Conservation (phyloP, 345 rosid genomes). For the Crucihimalaya himalaica region DNA sequence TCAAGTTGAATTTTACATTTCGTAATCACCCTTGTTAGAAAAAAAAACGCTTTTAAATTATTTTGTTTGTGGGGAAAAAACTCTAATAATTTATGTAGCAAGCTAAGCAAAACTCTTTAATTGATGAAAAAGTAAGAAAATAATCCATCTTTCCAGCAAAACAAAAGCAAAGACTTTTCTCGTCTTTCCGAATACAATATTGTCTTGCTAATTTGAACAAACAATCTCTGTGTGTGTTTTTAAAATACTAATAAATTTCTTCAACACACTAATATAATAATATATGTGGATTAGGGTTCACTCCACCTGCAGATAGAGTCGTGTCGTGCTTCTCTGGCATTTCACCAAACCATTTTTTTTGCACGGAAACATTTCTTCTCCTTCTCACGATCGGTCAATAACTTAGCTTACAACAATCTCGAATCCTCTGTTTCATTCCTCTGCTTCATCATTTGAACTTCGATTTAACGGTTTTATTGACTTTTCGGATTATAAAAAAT, state of each 20-base stretch:
- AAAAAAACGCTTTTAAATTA: neutral
- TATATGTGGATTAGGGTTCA: conserved; percentile 44
- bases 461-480: neutral
- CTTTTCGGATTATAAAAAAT: neutral
- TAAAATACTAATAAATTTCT: neutral
- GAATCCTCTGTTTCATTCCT: conserved; percentile 10
- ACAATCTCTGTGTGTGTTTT: neutral
- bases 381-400: conserved; percentile 17
- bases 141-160: conserved; percentile 34
- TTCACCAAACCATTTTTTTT: conserved; percentile 3
- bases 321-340: conserved; percentile 23
- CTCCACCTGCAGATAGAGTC: conserved; percentile 33
- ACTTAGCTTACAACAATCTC: neutral
- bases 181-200: neutral
- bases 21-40: neutral
- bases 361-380: neutral
- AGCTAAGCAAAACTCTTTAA: conserved; percentile 18
- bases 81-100: neutral
- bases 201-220: conserved; percentile 14
- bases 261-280: neutral
- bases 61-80: neutral
- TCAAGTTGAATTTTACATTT: neutral
- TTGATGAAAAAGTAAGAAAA: neutral
- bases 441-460: conserved; percentile 1
- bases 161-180: conserved; percentile 21